These are phyloP conservation scores for Rubia peregrina DNA, from an alignment of 305 asterid genomes.

Conservation along the genomic window DNA sequence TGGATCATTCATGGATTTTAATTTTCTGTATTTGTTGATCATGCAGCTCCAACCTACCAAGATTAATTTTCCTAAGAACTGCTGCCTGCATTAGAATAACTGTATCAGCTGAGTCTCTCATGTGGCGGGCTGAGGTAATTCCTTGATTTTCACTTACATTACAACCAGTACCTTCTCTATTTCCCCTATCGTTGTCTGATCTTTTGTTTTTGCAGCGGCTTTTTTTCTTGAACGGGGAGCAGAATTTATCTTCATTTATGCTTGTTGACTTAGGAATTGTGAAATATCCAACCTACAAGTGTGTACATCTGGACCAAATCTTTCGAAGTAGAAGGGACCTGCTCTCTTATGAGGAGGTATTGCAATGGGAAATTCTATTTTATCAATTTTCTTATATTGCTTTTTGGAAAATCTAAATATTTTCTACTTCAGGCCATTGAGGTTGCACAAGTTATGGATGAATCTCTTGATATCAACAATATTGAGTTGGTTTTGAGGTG, in stretches of 20 bases:
- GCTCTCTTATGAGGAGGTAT: slow-evolving; percentile 88
- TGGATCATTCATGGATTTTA: slow-evolving; percentile 13
- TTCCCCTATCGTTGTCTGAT: slow-evolving; percentile 18
- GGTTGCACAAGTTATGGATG: slow-evolving; percentile 81
- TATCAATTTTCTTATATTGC: neutral
- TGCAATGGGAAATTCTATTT: slow-evolving; percentile 4
- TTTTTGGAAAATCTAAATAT: slow-evolving; percentile 10
- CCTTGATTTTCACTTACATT: slow-evolving; percentile 1
- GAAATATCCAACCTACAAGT: slow-evolving; percentile 78
- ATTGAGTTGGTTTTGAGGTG: slow-evolving; percentile 55
- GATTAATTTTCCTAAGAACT: slow-evolving; percentile 43
- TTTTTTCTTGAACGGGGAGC: slow-evolving; percentile 96
- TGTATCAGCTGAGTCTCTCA: slow-evolving; percentile 57
- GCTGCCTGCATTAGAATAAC: slow-evolving; percentile 66
- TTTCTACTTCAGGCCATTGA: slow-evolving; percentile 64
- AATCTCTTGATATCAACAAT: slow-evolving; percentile 60
- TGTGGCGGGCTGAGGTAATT: slow-evolving; percentile 93
- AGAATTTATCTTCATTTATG: slow-evolving; percentile 73
- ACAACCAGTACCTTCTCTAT: neutral
- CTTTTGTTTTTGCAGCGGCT: slow-evolving; percentile 58
- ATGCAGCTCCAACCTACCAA: slow-evolving; percentile 55
- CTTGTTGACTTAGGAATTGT: slow-evolving; percentile 84
- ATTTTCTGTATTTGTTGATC: slow-evolving; percentile 19
- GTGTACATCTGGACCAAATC: slow-evolving; percentile 52
- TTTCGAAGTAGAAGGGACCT: slow-evolving; percentile 55